Base-by-base conservation (phyloP, 225 moss, liverwort and hornwort species). In the Pleurozium schreberi region DNA sequence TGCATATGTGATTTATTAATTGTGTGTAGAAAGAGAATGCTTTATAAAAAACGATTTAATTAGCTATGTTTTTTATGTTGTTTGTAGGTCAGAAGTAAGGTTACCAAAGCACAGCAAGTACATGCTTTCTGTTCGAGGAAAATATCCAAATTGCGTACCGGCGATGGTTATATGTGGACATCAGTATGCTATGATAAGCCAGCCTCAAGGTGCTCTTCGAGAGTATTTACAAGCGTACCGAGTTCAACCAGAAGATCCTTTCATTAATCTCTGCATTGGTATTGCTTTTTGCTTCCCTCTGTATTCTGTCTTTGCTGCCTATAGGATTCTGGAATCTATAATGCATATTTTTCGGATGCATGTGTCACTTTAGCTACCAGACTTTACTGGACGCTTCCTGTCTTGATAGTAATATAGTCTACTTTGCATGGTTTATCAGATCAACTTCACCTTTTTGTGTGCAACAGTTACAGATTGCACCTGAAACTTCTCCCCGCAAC, bases 201-300 rank as follows among this genome's bases (percentile, higher is more conserved):
- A 99, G 91, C 97, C 96, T 77, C 99, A 99, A 93, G 99, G 99
- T 78, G 96, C 99, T 86, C 94, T 99, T 83, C 95, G 97, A 85
- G 99, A 99, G 75, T 99, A 97, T 87, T 89, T 99, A 83, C 97
- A 96, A 86, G 97, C 99, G 25, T 97, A 95, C 85, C 95, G 94
- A 93, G 70, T 96, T 85, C 96, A 96, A 86, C 96, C 99, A 75
- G 96, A 99, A 60, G 95, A 99, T 88, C 96, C 97, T 68, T 99
- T 99, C 86, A 93, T 99, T 89, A 97, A 95, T 92, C 95, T 99
- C n/a, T 97, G 97, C 93, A 94, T 97, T 85, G 99, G 99, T 96
- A 92, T 49, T 62, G 12, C 58, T 64, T 63, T 53, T 53, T 25
- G 25, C 12, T 50, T 71, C 31, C 47, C 53, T 70, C 62, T 69